Percentiles rank a stretch among this genome's conserved stretches.
Evolutionary conservation across 1,139 yeast species (phyloP).

Genomic region (Geotrichum cucujoidarum): DNA sequence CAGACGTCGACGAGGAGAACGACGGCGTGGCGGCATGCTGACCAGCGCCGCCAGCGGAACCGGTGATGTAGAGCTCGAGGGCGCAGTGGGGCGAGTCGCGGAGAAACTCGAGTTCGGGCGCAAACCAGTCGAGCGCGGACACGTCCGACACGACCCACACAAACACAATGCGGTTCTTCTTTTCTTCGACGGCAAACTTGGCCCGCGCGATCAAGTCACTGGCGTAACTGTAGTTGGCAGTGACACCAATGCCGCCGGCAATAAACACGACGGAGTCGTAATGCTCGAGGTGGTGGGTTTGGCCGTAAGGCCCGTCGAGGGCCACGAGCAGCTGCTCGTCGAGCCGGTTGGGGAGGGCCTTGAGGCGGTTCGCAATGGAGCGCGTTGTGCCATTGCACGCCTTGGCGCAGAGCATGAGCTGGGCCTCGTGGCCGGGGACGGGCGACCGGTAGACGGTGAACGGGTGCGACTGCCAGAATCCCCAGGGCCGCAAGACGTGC

Average conservation of each 20-base stretch:
- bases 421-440: conserved; percentile 22
- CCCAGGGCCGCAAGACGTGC: conserved; percentile 40
- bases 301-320: conserved; percentile 56
- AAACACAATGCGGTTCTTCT: conserved; percentile 26
- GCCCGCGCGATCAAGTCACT: conserved; percentile 3
- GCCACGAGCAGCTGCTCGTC: conserved; percentile 26
- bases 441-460: conserved; percentile 41
- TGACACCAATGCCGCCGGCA: conserved; percentile 66
- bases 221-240: conserved; percentile 41
- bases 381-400: conserved; percentile 33
- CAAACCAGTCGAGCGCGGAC: conserved; percentile 48
- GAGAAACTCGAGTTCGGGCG: conserved; percentile 44
- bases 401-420: conserved; percentile 34
- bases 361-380: conserved; percentile 33
- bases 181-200: conserved; percentile 15
- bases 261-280: conserved; percentile 49
- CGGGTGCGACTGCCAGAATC: conserved; percentile 57
- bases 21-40: neutral
- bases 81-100: conserved; percentile 31
- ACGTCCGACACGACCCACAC: conserved; percentile 51
- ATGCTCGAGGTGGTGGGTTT: conserved; percentile 44
- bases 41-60: neutral
- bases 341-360: neutral
- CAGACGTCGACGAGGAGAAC: neutral
- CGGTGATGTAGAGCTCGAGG: conserved; percentile 37